Evolutionary conservation across 2,329 filamentous ascomycete species (phyloP).

Genomic region (Trichoderma sp.): DNA sequence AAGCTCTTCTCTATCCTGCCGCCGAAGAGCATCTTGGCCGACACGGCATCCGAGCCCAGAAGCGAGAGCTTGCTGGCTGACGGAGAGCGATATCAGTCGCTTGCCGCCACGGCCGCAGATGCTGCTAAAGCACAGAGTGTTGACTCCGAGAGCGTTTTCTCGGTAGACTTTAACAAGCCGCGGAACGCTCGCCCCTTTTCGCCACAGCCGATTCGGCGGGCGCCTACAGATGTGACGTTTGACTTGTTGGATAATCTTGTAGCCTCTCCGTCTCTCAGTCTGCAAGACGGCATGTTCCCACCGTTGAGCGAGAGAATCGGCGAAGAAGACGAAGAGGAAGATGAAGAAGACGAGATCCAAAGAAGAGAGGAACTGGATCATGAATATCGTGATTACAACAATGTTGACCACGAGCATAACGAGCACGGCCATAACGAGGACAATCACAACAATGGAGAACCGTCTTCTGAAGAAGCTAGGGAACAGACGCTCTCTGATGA

Average conservation of each 20-base stretch:
- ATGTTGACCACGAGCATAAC: neutral
- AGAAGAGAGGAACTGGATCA: conserved; percentile 4
- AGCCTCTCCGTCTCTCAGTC: conserved; percentile 8
- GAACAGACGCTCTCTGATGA: conserved; percentile 1
- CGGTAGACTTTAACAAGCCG: conserved; percentile 56
- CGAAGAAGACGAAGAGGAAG: conserved; percentile 27
- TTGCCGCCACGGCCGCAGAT: conserved; percentile 52
- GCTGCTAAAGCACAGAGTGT: conserved; percentile 36
- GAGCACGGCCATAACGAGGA: neutral
- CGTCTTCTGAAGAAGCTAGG: neutral
- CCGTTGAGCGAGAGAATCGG: conserved; percentile 27
- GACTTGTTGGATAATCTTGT: conserved; percentile 43
- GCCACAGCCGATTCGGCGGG: conserved; percentile 55
- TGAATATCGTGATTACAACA: neutral
- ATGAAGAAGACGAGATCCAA: conserved; percentile 20
- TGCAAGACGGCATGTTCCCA: conserved; percentile 29
- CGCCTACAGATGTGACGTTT: conserved; percentile 47
- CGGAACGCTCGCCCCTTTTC: conserved; percentile 63
- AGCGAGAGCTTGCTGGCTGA: conserved; percentile 59
- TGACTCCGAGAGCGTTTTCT: conserved; percentile 58
- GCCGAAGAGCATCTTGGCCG: conserved; percentile 65
- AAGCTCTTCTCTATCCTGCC: conserved; percentile 69
- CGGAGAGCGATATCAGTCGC: conserved; percentile 60
- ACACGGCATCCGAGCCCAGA: conserved; percentile 48
- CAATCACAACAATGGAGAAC: neutral